These are phyloP conservation scores for Chaetomiaceae sp. DNA, from an alignment of 2,329 filamentous ascomycete genomes.

Conservation along the genomic window DNA sequence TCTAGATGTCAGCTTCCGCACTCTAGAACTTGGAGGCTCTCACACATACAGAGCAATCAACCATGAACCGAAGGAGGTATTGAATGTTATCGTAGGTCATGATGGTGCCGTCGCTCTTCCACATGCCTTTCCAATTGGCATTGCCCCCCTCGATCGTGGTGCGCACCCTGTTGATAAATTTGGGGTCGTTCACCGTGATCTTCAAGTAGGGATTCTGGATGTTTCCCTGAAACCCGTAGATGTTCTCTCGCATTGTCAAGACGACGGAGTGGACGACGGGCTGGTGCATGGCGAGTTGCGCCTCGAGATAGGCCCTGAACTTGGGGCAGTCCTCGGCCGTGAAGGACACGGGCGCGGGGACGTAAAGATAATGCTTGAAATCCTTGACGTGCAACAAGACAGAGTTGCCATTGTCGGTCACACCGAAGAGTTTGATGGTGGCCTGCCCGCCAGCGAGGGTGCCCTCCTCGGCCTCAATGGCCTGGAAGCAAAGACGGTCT, in stretches of 20 bases:
- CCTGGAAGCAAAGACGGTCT: slow-evolving; percentile 80
- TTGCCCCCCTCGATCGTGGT: slow-evolving; percentile 65
- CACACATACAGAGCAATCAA: slow-evolving; percentile 69
- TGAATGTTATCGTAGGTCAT: slow-evolving; percentile 94
- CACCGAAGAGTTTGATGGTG: slow-evolving; percentile 87
- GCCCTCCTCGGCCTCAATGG: slow-evolving; percentile 92
- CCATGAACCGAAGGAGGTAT: slow-evolving; percentile 95
- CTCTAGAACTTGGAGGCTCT: too few relatives aligned
- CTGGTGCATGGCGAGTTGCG: slow-evolving; percentile 65
- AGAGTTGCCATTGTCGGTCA: slow-evolving; percentile 77
- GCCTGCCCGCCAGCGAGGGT: slow-evolving; percentile 67
- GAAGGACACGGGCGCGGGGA: slow-evolving; percentile 81
- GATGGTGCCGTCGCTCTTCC: slow-evolving; percentile 63
- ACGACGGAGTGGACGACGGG: slow-evolving; percentile 73
- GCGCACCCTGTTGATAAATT: slow-evolving; percentile 70
- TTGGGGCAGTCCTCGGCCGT: slow-evolving; percentile 67
- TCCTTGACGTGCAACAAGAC: slow-evolving; percentile 91
- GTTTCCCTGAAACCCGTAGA: slow-evolving; percentile 93
- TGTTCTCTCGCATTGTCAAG: slow-evolving; percentile 79
- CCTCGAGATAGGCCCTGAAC: slow-evolving; percentile 77
- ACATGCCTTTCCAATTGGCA: slow-evolving; percentile 87
- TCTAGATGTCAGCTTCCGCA: slow-evolving; percentile 6
- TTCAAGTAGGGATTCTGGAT: slow-evolving; percentile 87
- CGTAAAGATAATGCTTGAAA: slow-evolving; percentile 94
- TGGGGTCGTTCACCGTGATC: slow-evolving; percentile 87